Percentiles rank a stretch among this genome's conserved stretches.
These are phyloP conservation scores for Paxillus rubicundulus DNA, from an alignment of 768 basidiomycete genomes.

Conservation along the genomic window DNA sequence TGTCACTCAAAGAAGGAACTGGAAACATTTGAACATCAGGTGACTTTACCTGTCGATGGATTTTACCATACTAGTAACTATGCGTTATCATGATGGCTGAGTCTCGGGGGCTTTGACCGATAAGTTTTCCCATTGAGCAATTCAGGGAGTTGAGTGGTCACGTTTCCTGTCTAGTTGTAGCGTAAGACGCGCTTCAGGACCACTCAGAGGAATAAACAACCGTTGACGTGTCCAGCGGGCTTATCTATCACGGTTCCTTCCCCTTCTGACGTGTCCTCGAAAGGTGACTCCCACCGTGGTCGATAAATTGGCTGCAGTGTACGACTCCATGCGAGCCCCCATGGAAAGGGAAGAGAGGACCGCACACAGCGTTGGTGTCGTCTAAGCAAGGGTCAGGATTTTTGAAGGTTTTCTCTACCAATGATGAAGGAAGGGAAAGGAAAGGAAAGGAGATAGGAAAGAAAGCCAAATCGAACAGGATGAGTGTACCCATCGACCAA, in stretches of 20 bases:
- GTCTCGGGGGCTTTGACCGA: no score
- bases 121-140: no score
- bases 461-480: not conserved
- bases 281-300: slow-evolving; percentile 27
- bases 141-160: slow-evolving; percentile 8
- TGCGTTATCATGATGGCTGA: no score
- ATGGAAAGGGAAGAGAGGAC: slow-evolving; percentile 66
- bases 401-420: not conserved
- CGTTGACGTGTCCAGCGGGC: slow-evolving; percentile 39
- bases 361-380: slow-evolving; percentile 53
- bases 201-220: slow-evolving; percentile 25
- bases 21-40: no score
- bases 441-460: not conserved
- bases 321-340: slow-evolving; percentile 69
- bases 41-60: no score
- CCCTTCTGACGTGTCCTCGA: slow-evolving; percentile 37
- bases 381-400: slow-evolving; percentile 6
- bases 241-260: slow-evolving; percentile 31
- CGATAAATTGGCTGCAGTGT: slow-evolving; percentile 61
- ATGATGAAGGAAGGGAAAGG: no score
- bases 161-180: slow-evolving; percentile 12
- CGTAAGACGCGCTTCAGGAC: not conserved
- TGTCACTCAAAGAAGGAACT: no score
- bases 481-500: slow-evolving; percentile 15
- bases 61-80: no score